These are phyloP conservation scores for Pseudogymnoascus sp. DNA, from an alignment of 2,329 filamentous ascomycete species.

Conservation along the genomic window DNA sequence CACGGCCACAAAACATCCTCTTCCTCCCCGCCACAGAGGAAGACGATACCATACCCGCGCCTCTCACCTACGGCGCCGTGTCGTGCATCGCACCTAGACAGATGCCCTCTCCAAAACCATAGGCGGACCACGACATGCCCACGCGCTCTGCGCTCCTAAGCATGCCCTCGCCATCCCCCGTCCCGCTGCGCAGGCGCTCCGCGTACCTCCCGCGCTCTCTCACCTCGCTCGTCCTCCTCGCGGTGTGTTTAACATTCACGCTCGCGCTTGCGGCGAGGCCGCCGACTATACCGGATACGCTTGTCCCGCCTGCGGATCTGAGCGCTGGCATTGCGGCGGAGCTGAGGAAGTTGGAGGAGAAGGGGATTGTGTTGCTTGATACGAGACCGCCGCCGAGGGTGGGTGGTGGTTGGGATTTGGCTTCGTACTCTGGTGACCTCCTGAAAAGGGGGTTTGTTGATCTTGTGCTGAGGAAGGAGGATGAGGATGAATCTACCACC, in stretches of 20 bases:
- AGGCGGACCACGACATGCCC: not conserved
- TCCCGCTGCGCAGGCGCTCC: not conserved
- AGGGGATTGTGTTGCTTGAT: not conserved
- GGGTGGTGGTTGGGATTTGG: not conserved
- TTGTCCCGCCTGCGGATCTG: not conserved
- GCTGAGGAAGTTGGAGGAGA: not conserved
- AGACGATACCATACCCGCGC: not conserved
- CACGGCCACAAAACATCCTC: not conserved
- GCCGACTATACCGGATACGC: not conserved
- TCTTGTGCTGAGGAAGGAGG: not conserved
- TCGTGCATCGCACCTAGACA: not conserved
- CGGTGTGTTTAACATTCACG: not conserved
- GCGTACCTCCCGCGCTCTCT: not conserved
- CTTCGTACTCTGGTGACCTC: not conserved
- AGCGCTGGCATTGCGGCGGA: not conserved
- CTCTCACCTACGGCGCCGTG: not conserved
- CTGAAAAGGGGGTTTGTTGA: not conserved
- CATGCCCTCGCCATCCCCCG: not conserved
- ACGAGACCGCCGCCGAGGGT: not conserved
- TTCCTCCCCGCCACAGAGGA: not conserved
- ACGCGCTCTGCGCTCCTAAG: not conserved
- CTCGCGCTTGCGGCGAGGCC: not conserved
- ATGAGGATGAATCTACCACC: not conserved
- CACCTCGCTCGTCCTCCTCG: not conserved
- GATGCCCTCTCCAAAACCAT: not conserved